phyloP scores from a whole-genome alignment of 108 stramenopile species.

The Aureococcus anophagefferens region DNA sequence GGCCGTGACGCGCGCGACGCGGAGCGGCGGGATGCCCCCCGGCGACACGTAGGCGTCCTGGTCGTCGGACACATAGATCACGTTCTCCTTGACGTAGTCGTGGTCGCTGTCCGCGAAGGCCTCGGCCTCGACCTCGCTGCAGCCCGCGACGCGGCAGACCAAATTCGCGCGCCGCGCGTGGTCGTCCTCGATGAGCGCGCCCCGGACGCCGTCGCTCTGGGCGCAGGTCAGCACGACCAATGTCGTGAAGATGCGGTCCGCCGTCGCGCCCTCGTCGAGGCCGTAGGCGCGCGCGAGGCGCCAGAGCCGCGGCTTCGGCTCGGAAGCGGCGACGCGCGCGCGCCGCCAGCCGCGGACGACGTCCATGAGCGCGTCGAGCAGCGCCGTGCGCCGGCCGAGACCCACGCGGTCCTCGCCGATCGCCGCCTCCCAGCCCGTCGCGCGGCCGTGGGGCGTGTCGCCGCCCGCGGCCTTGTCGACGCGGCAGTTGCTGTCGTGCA shows the following conservation, averaged over 20 bases:
- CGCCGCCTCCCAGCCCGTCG: background rate
- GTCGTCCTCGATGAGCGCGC: slow-evolving; percentile 1
- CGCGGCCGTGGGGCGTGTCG: too few species aligned
- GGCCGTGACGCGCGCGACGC: background rate
- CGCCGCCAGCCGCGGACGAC: background rate
- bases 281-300: background rate
- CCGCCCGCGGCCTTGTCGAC: background rate
- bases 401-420: background rate
- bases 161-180: background rate
- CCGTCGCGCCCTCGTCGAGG: background rate
- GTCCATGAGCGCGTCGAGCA: background rate
- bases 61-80: background rate
- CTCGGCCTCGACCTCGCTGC: background rate
- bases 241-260: background rate
- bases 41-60: background rate
- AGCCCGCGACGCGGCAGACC: background rate
- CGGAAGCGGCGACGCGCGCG: background rate
- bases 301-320: background rate
- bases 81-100: background rate
- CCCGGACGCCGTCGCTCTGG: background rate
- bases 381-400: background rate
- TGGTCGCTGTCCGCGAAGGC: background rate
- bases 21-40: background rate
- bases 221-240: background rate
- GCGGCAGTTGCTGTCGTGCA: background rate